Evolutionary conservation across 176 grass and related monocot species (phyloP).

Genomic region (Triticum dicoccoides): DNA sequence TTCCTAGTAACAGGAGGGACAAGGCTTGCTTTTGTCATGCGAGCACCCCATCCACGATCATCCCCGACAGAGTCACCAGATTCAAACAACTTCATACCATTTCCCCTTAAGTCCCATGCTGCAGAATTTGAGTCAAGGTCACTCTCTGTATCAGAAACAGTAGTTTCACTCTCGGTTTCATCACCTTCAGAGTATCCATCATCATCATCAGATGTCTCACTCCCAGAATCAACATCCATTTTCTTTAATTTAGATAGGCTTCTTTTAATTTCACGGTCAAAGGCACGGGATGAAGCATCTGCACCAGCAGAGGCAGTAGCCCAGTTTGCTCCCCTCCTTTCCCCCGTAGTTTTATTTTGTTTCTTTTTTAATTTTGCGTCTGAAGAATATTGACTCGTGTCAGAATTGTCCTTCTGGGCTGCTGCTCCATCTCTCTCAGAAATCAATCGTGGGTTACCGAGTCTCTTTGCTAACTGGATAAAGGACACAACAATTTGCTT

Average conservation of each 20-base stretch:
- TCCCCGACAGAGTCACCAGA: constrained; percentile 51
- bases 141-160: constrained; percentile 90
- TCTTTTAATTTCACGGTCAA: constrained; percentile 96
- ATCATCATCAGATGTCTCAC: constrained; percentile 91
- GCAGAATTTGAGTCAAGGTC: constrained; percentile 70
- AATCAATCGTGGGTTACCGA: constrained; percentile 70
- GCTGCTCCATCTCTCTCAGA: constrained; percentile 66
- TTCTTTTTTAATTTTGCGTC: constrained; percentile 86
- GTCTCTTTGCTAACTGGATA: constrained; percentile 89
- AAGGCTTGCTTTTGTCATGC: constrained; percentile 98
- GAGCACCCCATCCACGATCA: constrained; percentile 93
- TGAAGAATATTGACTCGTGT: constrained; percentile 52
- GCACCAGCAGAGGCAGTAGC: constrained; percentile 33
- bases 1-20: constrained; percentile 99
- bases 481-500: constrained; percentile 92
- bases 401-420: constrained; percentile 56
- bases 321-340: constrained; percentile 64
- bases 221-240: constrained; percentile 74
- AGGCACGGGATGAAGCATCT: constrained; percentile 62
- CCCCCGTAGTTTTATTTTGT: constrained; percentile 54
- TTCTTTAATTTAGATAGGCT: constrained; percentile 98
- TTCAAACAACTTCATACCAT: constrained; percentile 57
- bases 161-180: constrained; percentile 70
- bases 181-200: constrained; percentile 86
- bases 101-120: constrained; percentile 67